A percentile compares a stretch with the other conserved stretches of the same genome.
Conservation (phyloP, 106 monocot species). For the Acorus gramineus region DNA sequence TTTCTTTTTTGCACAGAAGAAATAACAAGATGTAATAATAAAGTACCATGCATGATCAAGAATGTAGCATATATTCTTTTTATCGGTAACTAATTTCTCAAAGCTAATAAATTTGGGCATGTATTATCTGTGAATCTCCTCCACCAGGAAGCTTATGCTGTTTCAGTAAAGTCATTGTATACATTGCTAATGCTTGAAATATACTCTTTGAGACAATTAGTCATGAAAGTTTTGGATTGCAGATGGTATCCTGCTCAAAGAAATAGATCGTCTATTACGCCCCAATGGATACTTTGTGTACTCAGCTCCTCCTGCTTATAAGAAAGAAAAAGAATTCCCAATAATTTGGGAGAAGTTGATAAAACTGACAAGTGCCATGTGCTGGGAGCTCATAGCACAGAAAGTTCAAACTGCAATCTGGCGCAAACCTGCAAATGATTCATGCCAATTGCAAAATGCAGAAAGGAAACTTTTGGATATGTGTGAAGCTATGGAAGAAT, state of each 20-base stretch:
- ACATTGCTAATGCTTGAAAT: background rate
- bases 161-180: background rate
- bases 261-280: conserved; percentile 83
- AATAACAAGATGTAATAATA: no score
- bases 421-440: conserved; percentile 65
- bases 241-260: conserved; percentile 97
- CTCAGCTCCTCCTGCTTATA: conserved; percentile 97
- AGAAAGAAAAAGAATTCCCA: conserved; percentile 79
- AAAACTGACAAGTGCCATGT: conserved; percentile 75
- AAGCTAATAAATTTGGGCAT: no score
- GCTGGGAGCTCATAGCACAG: conserved; percentile 85
- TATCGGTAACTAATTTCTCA: no score
- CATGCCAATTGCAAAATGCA: conserved; percentile 57
- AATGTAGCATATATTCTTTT: no score
- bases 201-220: conserved; percentile 1
- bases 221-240: conserved; percentile 7
- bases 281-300: conserved; percentile 96
- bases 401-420: conserved; percentile 96
- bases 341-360: conserved; percentile 77
- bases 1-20: no score
- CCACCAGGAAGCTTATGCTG: no score
- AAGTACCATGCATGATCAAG: no score
- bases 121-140: no score
- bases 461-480: conserved; percentile 40
- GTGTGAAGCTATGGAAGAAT: conserved; percentile 51